Evolutionary conservation across 345 rosid species (phyloP).

Genomic region (Lepidium africanum): DNA sequence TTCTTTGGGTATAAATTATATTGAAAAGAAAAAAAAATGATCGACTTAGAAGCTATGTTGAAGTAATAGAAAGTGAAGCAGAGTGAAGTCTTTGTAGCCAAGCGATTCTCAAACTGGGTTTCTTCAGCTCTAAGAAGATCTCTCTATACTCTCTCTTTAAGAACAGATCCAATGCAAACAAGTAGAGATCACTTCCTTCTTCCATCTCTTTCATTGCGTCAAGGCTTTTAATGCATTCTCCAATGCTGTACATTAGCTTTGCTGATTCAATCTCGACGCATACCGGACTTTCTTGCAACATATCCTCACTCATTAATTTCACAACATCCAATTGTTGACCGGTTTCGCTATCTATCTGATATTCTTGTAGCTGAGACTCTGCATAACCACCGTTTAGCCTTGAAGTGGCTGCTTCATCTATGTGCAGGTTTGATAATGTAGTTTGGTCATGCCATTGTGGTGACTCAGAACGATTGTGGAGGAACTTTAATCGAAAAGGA

Average conservation of each 20-base stretch:
- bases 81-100: conserved; percentile 43
- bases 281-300: conserved; percentile 25
- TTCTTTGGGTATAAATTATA: background rate
- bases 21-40: background rate
- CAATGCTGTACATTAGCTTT: conserved; percentile 32
- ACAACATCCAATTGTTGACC: conserved; percentile 11
- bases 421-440: conserved; percentile 9
- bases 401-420: conserved; percentile 21
- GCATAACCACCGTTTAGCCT: conserved; percentile 4
- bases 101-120: conserved; percentile 35
- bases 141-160: conserved; percentile 51
- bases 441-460: background rate
- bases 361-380: conserved; percentile 12
- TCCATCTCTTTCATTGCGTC: conserved; percentile 41
- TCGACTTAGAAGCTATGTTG: background rate
- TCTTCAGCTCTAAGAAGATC: conserved; percentile 45
- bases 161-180: conserved; percentile 47
- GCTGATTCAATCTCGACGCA: conserved; percentile 20
- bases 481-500: conserved; percentile 19
- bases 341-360: background rate
- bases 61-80: background rate
- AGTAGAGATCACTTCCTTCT: conserved; percentile 41
- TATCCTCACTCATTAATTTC: conserved; percentile 15
- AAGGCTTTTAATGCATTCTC: conserved; percentile 46
- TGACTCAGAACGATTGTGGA: conserved; percentile 12